Base-by-base conservation (phyloP, 2,329 filamentous ascomycete species). In the Fusarium globosum region DNA sequence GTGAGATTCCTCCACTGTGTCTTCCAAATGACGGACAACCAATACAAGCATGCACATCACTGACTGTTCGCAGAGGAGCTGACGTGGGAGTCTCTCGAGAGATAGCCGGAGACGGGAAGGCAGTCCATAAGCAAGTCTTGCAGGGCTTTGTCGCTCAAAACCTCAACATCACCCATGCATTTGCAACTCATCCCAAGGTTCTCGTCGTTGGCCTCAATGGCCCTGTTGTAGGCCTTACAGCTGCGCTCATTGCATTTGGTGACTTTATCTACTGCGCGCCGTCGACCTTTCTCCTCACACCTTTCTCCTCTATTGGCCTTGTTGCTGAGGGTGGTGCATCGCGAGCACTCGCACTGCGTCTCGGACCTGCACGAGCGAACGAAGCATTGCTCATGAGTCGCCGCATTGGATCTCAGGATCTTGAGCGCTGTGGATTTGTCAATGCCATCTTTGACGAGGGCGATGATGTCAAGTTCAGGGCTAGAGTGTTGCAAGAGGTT, bases 371-470 rank as follows among this genome's bases (percentile, higher is more conserved):
- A 66, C 93, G 94, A 80, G 95, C 95, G 15, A 97, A 97, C 79
- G 96, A 98, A 86, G 96, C 96, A 18, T 88, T 98, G 18, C 91
- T 99, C 75, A 96, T 97, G 92, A 95, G 93, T 78, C 93, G 93
- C 82, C 88, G 91, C 49, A 93, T 98, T 76, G 81, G 86, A 0
- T 89, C 89, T 36, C 89, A 92, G 30, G 94, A 97, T 79, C 86
- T 98, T 36, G 86, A 95, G 71, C 84, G 87, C 14, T 88, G 89
- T 6, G 95, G 96, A 0, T 98, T 94, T 79, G 94, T 97, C 49
- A 98, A 98, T 78, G 93, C 92, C 82, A 87, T 97, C 21, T 93
- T 98, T 74, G 84, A 85, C 18, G 84, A 86, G 71, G 91, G 88
- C 30, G 90, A 95, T 74, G 89, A 90, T 65, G 89, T 85, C 1